Conservation (phyloP, 108 stramenopile species). For the Parmales sp. region DNA sequence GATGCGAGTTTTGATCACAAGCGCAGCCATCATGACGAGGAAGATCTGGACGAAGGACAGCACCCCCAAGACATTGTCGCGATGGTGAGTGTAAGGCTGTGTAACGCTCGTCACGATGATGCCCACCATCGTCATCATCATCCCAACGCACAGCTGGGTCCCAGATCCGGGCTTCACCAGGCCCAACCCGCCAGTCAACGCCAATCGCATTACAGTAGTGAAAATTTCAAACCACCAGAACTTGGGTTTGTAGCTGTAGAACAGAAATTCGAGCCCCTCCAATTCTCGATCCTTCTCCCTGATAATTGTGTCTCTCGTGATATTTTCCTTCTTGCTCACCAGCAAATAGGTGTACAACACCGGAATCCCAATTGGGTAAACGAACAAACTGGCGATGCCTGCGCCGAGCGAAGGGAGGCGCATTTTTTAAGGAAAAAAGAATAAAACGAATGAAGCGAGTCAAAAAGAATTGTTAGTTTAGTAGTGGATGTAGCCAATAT, state of each 20-base stretch:
- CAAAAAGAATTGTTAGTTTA: too few species aligned
- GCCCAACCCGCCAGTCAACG: neutral
- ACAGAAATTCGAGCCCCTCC: neutral
- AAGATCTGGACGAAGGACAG: too few species aligned
- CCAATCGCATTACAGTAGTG: neutral
- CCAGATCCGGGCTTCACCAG: neutral
- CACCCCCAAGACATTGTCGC: neutral
- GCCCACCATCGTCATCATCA: neutral
- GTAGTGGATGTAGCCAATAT: too few species aligned
- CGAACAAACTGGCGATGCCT: neutral
- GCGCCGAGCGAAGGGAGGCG: too few species aligned
- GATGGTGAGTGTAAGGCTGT: neutral
- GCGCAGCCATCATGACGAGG: too few species aligned
- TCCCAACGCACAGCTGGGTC: neutral
- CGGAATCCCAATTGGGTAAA: slow-evolving; percentile 7
- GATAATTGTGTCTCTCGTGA: too few species aligned
- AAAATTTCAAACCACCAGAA: slow-evolving; percentile 5
- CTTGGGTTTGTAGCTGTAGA: slow-evolving; percentile 4
- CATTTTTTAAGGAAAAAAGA: too few species aligned
- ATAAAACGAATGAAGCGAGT: too few species aligned
- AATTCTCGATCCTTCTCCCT: neutral
- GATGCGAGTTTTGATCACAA: too few species aligned
- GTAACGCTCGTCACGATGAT: neutral
- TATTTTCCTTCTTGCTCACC: neutral
- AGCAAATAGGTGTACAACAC: neutral